phyloP scores from a whole-genome alignment of 2,329 filamentous ascomycete species.

The Albifimbria verrucaria region DNA sequence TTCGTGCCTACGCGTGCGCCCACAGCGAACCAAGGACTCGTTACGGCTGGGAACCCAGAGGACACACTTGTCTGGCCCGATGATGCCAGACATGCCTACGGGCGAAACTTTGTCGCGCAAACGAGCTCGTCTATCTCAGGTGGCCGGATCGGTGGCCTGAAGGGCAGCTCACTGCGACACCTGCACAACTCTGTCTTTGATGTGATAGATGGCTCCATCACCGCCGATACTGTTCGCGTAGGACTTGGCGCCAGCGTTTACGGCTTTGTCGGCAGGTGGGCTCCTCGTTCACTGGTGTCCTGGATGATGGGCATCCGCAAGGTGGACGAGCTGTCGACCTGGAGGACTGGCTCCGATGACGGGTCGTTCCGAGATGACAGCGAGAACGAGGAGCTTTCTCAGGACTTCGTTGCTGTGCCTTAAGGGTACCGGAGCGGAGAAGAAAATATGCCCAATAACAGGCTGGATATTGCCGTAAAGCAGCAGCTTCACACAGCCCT shows the following conservation, averaged over 20 bases:
- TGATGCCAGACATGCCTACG: constrained; percentile 57
- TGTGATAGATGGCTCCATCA: constrained; percentile 67
- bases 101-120: constrained; percentile 57
- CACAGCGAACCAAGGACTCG: constrained; percentile 29
- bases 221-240: constrained; percentile 66
- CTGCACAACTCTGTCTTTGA: constrained; percentile 90
- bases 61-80: constrained; percentile 62
- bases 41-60: constrained; percentile 40
- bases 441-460: not conserved
- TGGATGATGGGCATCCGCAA: constrained; percentile 86
- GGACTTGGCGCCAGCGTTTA: constrained; percentile 84
- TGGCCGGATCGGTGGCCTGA: constrained; percentile 55
- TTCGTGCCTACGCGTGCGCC: constrained; percentile 48
- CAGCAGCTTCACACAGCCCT: not conserved
- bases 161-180: constrained; percentile 70
- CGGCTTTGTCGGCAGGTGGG: constrained; percentile 77
- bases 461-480: not conserved
- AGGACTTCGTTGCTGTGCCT: constrained; percentile 42
- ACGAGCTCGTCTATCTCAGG: constrained; percentile 53
- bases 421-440: not conserved
- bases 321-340: constrained; percentile 54
- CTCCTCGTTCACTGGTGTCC: constrained; percentile 73
- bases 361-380: constrained; percentile 33
- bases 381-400: constrained; percentile 28
- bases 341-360: constrained; percentile 44